Percentiles rank a stretch among this genome's conserved stretches.
These are phyloP conservation scores for Warburgia ugandensis DNA, from an alignment of 164 flowering plant genomes.

Conservation along the genomic window DNA sequence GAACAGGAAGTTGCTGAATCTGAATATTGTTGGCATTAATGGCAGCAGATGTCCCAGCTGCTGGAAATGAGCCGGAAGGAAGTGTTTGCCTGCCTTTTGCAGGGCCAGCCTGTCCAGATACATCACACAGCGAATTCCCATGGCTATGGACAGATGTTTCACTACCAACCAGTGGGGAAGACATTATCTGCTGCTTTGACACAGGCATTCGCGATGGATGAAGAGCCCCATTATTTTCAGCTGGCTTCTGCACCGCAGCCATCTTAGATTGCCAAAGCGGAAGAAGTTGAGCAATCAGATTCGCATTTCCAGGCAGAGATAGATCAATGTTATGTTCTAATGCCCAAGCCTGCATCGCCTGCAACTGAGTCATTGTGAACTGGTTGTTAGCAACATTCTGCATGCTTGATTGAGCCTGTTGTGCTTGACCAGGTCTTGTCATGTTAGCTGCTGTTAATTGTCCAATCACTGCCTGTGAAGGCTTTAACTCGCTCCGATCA, in stretches of 20 bases:
- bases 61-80: constrained; percentile 41
- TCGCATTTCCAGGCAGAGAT: constrained; percentile 70
- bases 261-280: constrained; percentile 72
- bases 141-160: constrained; percentile 64
- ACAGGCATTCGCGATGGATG: constrained; percentile 37
- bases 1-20: constrained; percentile 43
- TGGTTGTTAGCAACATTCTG: constrained; percentile 54
- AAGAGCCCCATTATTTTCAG: constrained; percentile 39
- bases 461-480: constrained; percentile 31
- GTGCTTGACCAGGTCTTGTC: constrained; percentile 38
- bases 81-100: constrained; percentile 48
- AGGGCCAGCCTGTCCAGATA: constrained; percentile 64
- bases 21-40: constrained; percentile 32
- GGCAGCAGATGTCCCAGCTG: constrained; percentile 25
- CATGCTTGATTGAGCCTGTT: constrained; percentile 42
- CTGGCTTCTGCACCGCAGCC: constrained; percentile 57
- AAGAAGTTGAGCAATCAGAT: constrained; percentile 63
- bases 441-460: constrained; percentile 35
- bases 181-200: constrained; percentile 50
- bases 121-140: constrained; percentile 65
- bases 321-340: constrained; percentile 81
- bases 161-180: constrained; percentile 49
- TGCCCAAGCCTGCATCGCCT: constrained; percentile 83
- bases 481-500: constrained; percentile 51
- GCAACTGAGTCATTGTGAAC: constrained; percentile 67